Evolutionary conservation across 164 flowering plant species (phyloP).

Genomic region (Macadamia tetraphylla): DNA sequence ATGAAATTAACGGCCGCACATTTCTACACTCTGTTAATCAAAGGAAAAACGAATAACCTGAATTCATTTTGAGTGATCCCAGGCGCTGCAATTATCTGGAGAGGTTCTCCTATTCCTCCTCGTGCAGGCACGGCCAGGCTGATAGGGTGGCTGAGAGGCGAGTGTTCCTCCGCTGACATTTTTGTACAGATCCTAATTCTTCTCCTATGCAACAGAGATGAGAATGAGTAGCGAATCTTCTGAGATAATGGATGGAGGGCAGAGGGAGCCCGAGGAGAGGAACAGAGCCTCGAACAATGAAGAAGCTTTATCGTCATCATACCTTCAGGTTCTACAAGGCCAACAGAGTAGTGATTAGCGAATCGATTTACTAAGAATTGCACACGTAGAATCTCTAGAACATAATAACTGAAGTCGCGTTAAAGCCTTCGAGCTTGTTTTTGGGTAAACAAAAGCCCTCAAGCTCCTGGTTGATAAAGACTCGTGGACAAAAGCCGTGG

Average conservation of each 20-base stretch:
- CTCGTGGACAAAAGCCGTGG: no score
- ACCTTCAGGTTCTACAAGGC: no score
- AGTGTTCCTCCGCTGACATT: slow-evolving; percentile 4
- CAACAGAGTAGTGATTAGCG: no score
- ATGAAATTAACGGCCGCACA: no score
- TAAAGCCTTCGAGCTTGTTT: no score
- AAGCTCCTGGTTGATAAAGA: no score
- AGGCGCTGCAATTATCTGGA: slow-evolving; percentile 55
- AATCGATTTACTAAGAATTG: no score
- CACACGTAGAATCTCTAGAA: no score
- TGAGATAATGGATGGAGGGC: not conserved
- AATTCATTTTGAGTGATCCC: slow-evolving; percentile 65
- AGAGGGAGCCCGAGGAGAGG: not conserved
- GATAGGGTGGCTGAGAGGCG: slow-evolving; percentile 36
- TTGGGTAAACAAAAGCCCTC: no score
- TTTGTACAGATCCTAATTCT: slow-evolving; percentile 1
- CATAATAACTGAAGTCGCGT: no score
- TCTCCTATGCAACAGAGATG: not conserved
- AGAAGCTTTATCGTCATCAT: no score
- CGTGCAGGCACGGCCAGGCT: slow-evolving; percentile 30
- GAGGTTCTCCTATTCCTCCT: slow-evolving; percentile 20
- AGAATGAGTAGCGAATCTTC: not conserved
- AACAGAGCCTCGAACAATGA: not conserved
- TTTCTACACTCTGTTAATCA: not conserved
- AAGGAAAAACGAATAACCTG: slow-evolving; percentile 33